Evolutionary conservation across 176 grass and related monocot species (phyloP).

Genomic region (Rhynchospora breviuscula): DNA sequence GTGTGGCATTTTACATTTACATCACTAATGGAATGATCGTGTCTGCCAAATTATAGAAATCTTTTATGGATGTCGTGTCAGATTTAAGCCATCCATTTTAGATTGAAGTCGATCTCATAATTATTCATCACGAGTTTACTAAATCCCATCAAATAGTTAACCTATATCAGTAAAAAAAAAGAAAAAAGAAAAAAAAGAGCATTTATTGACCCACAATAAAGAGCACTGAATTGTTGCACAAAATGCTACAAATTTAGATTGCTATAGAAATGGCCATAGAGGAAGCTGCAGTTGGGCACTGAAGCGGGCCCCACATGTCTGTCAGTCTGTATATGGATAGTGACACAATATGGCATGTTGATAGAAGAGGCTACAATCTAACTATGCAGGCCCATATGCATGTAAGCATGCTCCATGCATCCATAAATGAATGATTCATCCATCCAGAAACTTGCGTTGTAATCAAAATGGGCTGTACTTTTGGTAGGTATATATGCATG

Average conservation of each 20-base stretch:
- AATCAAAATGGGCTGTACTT: neutral
- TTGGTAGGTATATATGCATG: neutral
- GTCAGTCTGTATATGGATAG: neutral
- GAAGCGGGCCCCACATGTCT: neutral
- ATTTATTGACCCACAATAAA: neutral
- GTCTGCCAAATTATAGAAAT: too few species aligned
- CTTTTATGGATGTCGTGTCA: too few species aligned
- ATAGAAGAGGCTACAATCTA: constrained; percentile 18
- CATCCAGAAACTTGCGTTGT: neutral
- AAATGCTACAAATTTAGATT: neutral
- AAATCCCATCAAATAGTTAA: neutral
- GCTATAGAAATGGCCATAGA: neutral
- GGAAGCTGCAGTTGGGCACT: neutral
- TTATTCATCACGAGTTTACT: neutral
- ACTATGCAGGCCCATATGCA: neutral
- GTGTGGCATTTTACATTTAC: neutral
- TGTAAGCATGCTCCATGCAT: constrained; percentile 6
- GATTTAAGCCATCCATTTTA: too few species aligned
- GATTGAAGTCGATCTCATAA: too few species aligned
- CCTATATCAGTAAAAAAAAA: neutral
- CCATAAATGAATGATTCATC: neutral
- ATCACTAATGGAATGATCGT: too few species aligned
- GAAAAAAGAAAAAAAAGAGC: neutral
- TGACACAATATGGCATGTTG: constrained; percentile 12
- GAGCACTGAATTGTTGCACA: neutral